Conservation (phyloP, 495 filamentous ascomycete species). For the Beverwykella pulmonaria region DNA sequence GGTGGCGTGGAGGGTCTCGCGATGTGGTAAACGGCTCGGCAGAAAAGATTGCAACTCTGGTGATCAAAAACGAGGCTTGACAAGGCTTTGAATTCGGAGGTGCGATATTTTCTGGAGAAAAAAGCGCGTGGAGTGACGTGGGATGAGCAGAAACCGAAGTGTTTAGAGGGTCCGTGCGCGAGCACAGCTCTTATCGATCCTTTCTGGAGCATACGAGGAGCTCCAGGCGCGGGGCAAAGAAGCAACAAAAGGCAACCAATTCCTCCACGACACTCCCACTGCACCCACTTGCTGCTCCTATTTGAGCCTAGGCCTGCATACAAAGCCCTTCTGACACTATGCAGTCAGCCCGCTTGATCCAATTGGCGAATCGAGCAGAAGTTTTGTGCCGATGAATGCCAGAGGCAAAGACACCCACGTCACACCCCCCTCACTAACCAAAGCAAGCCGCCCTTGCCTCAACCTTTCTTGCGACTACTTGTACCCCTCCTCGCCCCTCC, state of each 20-base stretch:
- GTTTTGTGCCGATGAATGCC: slow-evolving; percentile 7
- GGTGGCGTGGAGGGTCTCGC: neutral
- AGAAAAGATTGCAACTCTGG: neutral
- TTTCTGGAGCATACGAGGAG: neutral
- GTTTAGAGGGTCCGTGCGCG: slow-evolving; percentile 1
- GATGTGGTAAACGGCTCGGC: neutral
- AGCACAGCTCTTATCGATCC: slow-evolving; percentile 22
- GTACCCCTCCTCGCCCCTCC: slow-evolving; percentile 24
- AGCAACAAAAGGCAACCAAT: neutral
- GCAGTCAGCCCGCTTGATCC: neutral
- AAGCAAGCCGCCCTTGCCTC: slow-evolving; percentile 8
- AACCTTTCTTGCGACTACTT: slow-evolving; percentile 28
- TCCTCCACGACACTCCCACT: neutral
- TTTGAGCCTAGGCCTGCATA: slow-evolving; percentile 5
- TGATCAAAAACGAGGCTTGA: neutral
- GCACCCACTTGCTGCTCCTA: slow-evolving; percentile 3
- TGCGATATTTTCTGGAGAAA: slow-evolving; percentile 18
- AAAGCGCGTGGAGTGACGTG: slow-evolving; percentile 11
- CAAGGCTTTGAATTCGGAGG: neutral
- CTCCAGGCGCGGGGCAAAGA: slow-evolving; percentile 12
- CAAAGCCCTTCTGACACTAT: slow-evolving; percentile 5
- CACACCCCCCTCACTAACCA: slow-evolving; percentile 28
- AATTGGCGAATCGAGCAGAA: neutral
- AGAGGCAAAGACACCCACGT: slow-evolving; percentile 15
- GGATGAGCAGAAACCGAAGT: neutral